These are phyloP conservation scores for Choiromyces venosus DNA, from an alignment of 495 filamentous ascomycete species.

Conservation along the genomic window DNA sequence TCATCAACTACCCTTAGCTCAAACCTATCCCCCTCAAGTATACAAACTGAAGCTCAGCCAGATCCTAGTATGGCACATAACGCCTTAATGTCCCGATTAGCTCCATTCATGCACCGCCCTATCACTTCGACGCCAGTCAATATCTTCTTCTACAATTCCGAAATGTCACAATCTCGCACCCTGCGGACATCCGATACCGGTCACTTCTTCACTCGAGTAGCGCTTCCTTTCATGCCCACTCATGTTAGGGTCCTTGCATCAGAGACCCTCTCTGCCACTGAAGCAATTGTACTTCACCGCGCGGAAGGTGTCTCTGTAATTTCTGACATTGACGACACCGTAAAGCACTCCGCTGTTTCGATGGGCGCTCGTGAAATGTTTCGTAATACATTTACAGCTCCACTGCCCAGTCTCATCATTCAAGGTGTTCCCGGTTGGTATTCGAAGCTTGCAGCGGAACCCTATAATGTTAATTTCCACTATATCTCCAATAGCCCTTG, in stretches of 20 bases:
- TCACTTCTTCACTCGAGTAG: conserved; percentile 71
- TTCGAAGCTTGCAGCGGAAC: conserved; percentile 51
- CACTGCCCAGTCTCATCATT: conserved; percentile 71
- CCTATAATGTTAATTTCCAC: conserved; percentile 36
- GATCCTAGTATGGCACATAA: conserved; percentile 74
- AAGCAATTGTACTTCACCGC: conserved; percentile 70
- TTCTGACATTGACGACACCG: conserved; percentile 96
- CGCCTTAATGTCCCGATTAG: conserved; percentile 77
- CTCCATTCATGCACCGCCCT: conserved; percentile 81
- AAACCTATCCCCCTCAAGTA: conserved; percentile 44
- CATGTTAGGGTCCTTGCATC: conserved; percentile 81
- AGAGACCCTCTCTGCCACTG: conserved; percentile 72
- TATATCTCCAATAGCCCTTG: conserved; percentile 79
- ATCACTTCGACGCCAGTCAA: conserved; percentile 69
- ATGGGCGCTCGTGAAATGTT: conserved; percentile 89
- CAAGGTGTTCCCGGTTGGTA: conserved; percentile 91
- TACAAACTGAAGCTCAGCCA: conserved; percentile 55
- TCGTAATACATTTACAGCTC: conserved; percentile 86
- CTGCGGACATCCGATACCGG: conserved; percentile 76
- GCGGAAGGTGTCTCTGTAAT: conserved; percentile 78
- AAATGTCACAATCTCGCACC: conserved; percentile 68
- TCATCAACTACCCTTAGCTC: conserved; percentile 36
- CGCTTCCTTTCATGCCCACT: conserved; percentile 83
- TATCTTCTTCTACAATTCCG: conserved; percentile 70
- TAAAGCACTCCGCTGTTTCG: conserved; percentile 88